These are phyloP conservation scores for carrot (Daucus carota) DNA, from an alignment of 129 eudicot species.

Conservation along the genomic window DNA sequence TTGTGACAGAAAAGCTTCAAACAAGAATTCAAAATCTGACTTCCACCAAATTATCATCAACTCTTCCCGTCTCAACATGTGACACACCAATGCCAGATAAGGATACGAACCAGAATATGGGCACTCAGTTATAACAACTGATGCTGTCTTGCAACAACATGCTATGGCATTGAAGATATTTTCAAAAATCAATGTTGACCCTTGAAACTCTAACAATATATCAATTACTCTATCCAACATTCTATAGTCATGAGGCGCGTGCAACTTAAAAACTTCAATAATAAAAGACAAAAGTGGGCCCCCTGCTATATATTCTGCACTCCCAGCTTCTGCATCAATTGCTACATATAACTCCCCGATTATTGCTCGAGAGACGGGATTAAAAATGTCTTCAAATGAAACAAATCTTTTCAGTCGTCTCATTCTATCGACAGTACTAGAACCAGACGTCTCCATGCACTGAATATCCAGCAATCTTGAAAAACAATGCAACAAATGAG, in stretches of 20 bases:
- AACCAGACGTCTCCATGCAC: conserved; percentile 49
- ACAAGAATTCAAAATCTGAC: conserved; percentile 69
- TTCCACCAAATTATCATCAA: conserved; percentile 95
- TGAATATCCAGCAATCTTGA: conserved; percentile 64
- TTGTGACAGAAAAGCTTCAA: conserved; percentile 86
- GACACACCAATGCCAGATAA: conserved; percentile 79
- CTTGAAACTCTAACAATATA: conserved; percentile 53
- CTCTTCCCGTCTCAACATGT: conserved; percentile 69
- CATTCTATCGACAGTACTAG: conserved; percentile 48
- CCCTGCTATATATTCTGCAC: conserved; percentile 74
- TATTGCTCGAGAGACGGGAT: conserved; percentile 76
- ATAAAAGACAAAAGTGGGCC: conserved; percentile 74
- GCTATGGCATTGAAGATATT: conserved; percentile 67
- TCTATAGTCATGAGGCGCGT: conserved; percentile 76
- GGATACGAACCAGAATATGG: conserved; percentile 96
- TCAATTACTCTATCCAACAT: conserved; percentile 85
- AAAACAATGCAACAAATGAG: conserved; percentile 60
- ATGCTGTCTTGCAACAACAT: conserved; percentile 64
- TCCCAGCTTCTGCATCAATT: conserved; percentile 36
- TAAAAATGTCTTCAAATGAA: conserved; percentile 56
- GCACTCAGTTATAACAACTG: conserved; percentile 62
- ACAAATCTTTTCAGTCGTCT: conserved; percentile 76
- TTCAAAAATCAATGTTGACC: conserved; percentile 48
- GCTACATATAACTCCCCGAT: conserved; percentile 58
- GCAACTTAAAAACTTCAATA: conserved; percentile 59